Base-by-base conservation (phyloP, 2,329 filamentous ascomycete genomes). In the Aspergillus tamarii region DNA sequence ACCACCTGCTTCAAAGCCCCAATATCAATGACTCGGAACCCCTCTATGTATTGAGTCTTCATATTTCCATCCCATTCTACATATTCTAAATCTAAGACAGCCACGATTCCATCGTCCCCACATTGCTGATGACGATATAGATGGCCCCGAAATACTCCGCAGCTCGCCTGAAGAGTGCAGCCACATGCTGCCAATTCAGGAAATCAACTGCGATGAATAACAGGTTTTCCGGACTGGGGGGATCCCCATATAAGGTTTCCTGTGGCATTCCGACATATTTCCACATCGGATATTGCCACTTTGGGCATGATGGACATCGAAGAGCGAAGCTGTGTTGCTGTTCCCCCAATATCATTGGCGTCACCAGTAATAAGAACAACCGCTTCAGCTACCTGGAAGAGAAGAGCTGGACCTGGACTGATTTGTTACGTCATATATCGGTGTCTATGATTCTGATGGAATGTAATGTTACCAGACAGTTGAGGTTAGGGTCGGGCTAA, bases 1-100 rank as follows among this genome's bases (percentile, higher is more conserved):
- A 61, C 52, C 43, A 70, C 82, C 81, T 82, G 63, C 82, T 26
- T 83, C 68, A 83, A 71, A 1, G n/a, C n/a, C n/a, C n/a, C 82
- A 4, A 82, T 74, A 65, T 81, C 80, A 48, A 79, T 67, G 0
- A 79, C 75, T 21, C 64, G 69, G n/a, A 57, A 67, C 1, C 64
- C 73, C 57, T 77, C 75, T 6, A 26, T 26, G 5, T 26, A 26
- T 21, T 23, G 65, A 68, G 61, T 73, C 73, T 5, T 23, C 16
- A 70, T 61, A n/a, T 65, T 59, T 2, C 67, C 67, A 11, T 66
- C 48, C 4, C 59, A 66, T 62, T 75, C 73, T 5, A 73, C 39
- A n/a, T 66, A 52, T 1, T 71, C 64, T 41, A 76, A 23, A 57
- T 76, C 68, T 2, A 77, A 54, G 1, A 73, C 67, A 2, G 64